phyloP scores from a whole-genome alignment of 371 early-diverging fungal species.

The Zopfochytrium polystomum region DNA sequence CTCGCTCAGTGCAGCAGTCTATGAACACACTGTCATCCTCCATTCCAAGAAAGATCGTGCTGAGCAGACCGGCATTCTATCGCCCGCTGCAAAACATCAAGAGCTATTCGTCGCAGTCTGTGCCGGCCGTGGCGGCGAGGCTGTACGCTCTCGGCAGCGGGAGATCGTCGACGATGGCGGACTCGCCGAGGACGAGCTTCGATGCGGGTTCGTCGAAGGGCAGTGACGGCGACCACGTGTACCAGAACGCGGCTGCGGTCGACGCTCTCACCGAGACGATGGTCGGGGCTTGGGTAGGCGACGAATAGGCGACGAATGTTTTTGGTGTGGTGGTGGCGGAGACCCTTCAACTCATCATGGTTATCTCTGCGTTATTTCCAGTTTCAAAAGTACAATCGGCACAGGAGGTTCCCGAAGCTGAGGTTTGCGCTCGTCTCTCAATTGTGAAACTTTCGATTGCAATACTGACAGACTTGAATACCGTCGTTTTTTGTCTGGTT shows the following conservation, averaged over 20 bases:
- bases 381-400: conserved; percentile 45
- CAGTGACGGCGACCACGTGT: background rate
- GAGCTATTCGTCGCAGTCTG: too few relatives aligned
- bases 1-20: too few relatives aligned
- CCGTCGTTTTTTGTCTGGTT: too few relatives aligned
- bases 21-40: too few relatives aligned
- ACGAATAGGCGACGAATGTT: background rate
- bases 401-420: conserved; percentile 28
- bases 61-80: too few relatives aligned
- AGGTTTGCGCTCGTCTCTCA: background rate
- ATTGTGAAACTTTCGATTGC: background rate
- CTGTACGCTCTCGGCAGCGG: background rate
- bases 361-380: conserved; percentile 1
- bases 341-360: too few relatives aligned
- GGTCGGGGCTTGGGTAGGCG: conserved; percentile 43
- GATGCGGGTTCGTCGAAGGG: background rate
- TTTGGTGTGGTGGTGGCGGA: too few relatives aligned
- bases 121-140: background rate
- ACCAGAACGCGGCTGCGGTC: conserved; percentile 1
- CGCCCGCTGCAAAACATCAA: too few relatives aligned
- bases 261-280: conserved; percentile 38
- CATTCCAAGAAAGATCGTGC: too few relatives aligned
- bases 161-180: background rate
- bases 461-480: too few relatives aligned
- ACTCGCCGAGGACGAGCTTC: background rate